These are phyloP conservation scores for Macroventuria anomochaeta DNA, from an alignment of 2,329 filamentous ascomycete species.

Conservation along the genomic window DNA sequence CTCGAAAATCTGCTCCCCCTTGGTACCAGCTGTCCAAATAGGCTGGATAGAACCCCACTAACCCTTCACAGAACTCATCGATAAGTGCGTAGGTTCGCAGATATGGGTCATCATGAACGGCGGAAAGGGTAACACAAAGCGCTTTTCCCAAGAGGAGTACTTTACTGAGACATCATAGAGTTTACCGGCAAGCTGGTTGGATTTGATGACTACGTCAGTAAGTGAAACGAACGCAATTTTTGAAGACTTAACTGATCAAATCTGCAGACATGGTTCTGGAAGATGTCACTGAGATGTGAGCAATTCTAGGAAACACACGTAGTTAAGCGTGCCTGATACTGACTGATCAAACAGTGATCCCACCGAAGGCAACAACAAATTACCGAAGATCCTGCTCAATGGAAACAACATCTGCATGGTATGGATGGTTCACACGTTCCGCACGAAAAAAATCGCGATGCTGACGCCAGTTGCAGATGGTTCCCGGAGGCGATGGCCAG, in stretches of 20 bases:
- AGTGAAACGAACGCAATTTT: conserved; percentile 57
- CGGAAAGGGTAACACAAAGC: conserved; percentile 75
- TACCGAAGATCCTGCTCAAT: conserved; percentile 93
- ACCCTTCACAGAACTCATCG: conserved; percentile 81
- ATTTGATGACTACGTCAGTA: conserved; percentile 99
- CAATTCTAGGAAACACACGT: neutral
- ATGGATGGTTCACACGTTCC: conserved; percentile 38
- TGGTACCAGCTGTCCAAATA: conserved; percentile 21
- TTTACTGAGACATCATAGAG: conserved; percentile 62
- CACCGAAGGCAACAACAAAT: conserved; percentile 78
- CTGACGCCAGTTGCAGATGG: conserved; percentile 37
- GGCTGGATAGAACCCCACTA: conserved; percentile 15
- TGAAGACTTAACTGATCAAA: conserved; percentile 9
- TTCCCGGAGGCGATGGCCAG: conserved; percentile 44
- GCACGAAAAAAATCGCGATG: neutral
- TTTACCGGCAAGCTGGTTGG: conserved; percentile 93
- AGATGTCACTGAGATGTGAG: conserved; percentile 95
- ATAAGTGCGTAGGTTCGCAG: conserved; percentile 96
- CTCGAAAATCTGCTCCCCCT: conserved; percentile 43
- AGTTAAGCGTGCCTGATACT: conserved; percentile 5
- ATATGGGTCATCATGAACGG: conserved; percentile 99
- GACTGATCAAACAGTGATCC: conserved; percentile 73
- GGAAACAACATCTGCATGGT: conserved; percentile 99
- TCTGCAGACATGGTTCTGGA: conserved; percentile 94
- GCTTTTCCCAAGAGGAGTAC: neutral